Base-by-base conservation (phyloP, 2,329 filamentous ascomycete genomes). In the Trichothecium sympodiale region DNA sequence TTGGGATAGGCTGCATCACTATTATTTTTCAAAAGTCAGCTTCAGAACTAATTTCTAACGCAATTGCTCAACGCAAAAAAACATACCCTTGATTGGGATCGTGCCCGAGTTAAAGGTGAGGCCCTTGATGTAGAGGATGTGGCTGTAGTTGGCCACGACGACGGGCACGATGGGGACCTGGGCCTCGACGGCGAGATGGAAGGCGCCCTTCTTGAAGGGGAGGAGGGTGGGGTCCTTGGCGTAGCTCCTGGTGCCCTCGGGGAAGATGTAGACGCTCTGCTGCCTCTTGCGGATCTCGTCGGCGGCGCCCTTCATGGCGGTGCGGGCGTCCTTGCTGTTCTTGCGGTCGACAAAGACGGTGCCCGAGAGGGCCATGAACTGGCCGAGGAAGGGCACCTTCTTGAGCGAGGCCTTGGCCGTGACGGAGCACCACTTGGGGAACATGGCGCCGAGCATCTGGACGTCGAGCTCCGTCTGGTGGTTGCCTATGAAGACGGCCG, bases 181-280 rank as follows among this genome's bases (percentile, higher is more conserved):
- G 3, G 89, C 89, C 67, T 96, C 84, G 15, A 98, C 76, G 31
- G 91, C 91, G 25, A 98, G 71, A 58, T 98, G 89, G 61, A 98
- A 98, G 32, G 89, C 91, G 40, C 91, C 91, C 68, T 98, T 98
- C 65, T 98, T 98, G 71, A 96, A 98, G n/a, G 87, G 84, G 37
- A 96, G 67, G 49, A 98, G 63, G 40, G 71, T 74, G 2, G 91
- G 83, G 37, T 88, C 79, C 48, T 81, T 76, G 38, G 83, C 72
- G 62, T 96, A 94, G 56, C 84, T 93, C 46, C 91, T 75, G 2
- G 91, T 98, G 34, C 91, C 91, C 64, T 98, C 91, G 40, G 83
- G 82, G 59, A 89, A 89, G 63, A 89, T 86, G 64, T 78, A 89
- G 48, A 89, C 83, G 58, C 73, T 83, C 65, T 88, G 83, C 43